Base-by-base conservation (phyloP, 2,329 filamentous ascomycete species). In the Rugonectria rugulosa region DNA sequence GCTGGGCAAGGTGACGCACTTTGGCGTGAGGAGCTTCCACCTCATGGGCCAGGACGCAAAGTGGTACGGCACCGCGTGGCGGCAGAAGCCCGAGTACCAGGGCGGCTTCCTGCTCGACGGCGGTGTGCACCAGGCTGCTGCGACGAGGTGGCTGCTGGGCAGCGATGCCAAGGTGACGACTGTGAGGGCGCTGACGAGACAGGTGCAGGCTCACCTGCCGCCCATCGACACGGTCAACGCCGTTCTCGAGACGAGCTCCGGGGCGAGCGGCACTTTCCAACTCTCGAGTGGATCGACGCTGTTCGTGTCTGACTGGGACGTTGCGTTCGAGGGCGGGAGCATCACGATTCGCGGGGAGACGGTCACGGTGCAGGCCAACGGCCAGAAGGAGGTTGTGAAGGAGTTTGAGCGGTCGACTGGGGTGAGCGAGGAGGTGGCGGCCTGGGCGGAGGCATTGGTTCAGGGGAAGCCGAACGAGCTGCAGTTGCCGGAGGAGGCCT, bases 71-170 rank as follows among this genome's bases (percentile, higher is more conserved):
- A 85, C 82, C 3, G 61, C 74, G 21, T 84, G 89, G 90, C 85
- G 90, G 50, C 88, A 88, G 70, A 81, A 75, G 51, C 89, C 90
- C 1, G 78, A 82, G 47, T 84, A 91, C 68, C 89, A 92, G 72
- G 90, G 90, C 50, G 90, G 90, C 0, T 92, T 92, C 69, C 71
- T 92, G 50, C 82, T 93, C 2, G 90, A 93, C 67, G 88, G 85
- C 12, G 90, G 90, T 37, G 88, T 93, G 21, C 90, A 93, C 71
- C 87, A 84, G 57, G 77, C 87, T 6, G 89, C 89, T 7, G 86
- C 75, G 0, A 79, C 88, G 44, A 78, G 89, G 14, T 70, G 83
- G 26, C 68, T 93, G 36, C 74, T 92, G 0, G 75, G 76, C 23
- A 43, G 31, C 4, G 75, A 76, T 14, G 70, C 81, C 41, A 73